Base-by-base conservation (phyloP, 78 protist species). In the Dictyostelium capitatum region DNA sequence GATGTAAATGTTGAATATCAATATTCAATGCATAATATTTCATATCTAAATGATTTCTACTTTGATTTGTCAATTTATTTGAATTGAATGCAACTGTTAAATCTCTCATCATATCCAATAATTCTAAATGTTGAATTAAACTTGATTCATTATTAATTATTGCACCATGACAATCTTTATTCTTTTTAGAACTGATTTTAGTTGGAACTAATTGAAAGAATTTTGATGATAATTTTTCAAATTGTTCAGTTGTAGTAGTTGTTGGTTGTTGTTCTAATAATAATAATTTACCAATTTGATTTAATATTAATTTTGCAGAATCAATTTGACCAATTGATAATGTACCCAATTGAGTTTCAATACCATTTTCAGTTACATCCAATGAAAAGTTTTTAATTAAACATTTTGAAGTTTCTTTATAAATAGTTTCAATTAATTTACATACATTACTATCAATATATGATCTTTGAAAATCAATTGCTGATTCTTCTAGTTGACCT, bases 331-430 rank as follows among this genome's bases (percentile, higher is more conserved):
- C 53, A 25, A 78, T 25, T 15, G 94, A 78, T 37, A 89, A 65
- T 3, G 65, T 57, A 77, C 94, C 94, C 6, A 89, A 62, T 23
- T 82, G 94, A 30, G 94, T 89, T 65, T 89, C 94, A 73, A 89
- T 82, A 56, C 94, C 94, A 46, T 64, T 81, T 25, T 75, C 65
- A 0, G 85, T 78, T 3, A 89, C 59, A 1, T 79, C 41, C 8
- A 69, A 84, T 9, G 79, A 70, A 48, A 81, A 81, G 53, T 48
- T 43, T 56, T 81, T 81, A 12, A 72, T 56, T 14, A 56, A 48
- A 47, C 64, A 67, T 56, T 81, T 70, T 1, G 48, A 41, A 25
- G 87, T 43, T 14, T 77, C 82, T 28, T 77, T 46, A 15, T 28
- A 77, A 28, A 77, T 50, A 1, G 15, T 28, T 12, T 46, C 23